A percentile compares a stretch with the other conserved stretches of the same genome.
These are phyloP conservation scores for Trichoderma virens DNA, from an alignment of 495 filamentous ascomycete species.

Conservation along the genomic window DNA sequence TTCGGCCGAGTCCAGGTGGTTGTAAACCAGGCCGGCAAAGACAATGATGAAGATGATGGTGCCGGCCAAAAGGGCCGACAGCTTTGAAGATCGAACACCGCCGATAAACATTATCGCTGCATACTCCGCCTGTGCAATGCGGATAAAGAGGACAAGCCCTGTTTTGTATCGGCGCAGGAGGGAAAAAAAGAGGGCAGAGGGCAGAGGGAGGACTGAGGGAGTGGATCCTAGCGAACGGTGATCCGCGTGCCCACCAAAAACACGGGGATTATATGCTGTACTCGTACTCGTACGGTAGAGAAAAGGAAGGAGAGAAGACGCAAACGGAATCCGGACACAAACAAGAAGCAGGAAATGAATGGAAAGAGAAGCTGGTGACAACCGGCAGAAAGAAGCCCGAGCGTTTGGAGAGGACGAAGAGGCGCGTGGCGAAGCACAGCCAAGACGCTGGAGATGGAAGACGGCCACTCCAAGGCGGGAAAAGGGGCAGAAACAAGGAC, in stretches of 20 bases:
- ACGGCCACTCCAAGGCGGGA: not conserved
- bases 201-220: not conserved
- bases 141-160: not conserved
- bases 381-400: not conserved
- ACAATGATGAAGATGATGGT: conserved; percentile 9
- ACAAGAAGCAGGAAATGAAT: not conserved
- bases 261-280: no score
- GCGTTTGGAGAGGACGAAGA: not conserved
- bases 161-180: not conserved
- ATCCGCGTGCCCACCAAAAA: not conserved
- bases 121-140: not conserved
- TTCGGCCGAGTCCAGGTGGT: not conserved
- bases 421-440: not conserved
- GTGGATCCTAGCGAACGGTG: not conserved
- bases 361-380: not conserved
- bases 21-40: conserved; percentile 11
- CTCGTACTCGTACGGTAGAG: no score
- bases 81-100: conserved; percentile 1
- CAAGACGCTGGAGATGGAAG: no score
- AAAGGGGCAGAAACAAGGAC: not conserved
- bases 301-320: not conserved
- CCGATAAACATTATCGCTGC: conserved; percentile 8
- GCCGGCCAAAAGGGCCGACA: conserved; percentile 3
- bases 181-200: conserved; percentile 2
- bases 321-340: no score